Conservation (phyloP, 208 protist species). For the Trypanosoma brucei region DNA sequence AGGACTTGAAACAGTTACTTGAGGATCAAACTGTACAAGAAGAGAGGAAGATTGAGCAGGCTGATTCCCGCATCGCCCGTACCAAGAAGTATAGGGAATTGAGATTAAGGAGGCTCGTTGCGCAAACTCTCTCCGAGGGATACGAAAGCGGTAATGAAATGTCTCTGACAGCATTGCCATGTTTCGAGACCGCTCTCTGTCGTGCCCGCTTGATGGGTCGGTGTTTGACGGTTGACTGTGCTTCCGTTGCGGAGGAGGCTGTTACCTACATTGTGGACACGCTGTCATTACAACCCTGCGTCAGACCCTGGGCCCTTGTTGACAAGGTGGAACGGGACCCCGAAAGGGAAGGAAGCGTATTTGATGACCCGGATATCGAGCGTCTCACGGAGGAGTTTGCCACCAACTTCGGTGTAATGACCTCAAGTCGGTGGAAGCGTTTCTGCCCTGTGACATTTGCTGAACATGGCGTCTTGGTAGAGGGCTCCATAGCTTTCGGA, state of each 20-base stretch:
- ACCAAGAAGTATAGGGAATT: conserved; percentile 32
- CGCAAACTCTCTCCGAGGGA: conserved; percentile 1
- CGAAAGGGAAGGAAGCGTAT: not conserved
- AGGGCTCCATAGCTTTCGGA: conserved; percentile 57
- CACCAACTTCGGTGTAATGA: conserved; percentile 17
- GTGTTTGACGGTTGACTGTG: conserved; percentile 26
- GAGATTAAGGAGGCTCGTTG: conserved; percentile 13
- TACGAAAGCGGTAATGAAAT: conserved; percentile 1
- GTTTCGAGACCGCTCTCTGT: conserved; percentile 22
- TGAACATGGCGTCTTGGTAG: conserved; percentile 64
- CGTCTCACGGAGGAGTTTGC: conserved; percentile 35
- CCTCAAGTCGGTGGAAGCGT: conserved; percentile 57
- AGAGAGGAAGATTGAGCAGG: conserved; percentile 4
- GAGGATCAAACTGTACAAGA: conserved; percentile 26
- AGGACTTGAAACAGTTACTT: conserved; percentile 34
- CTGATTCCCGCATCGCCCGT: conserved; percentile 1
- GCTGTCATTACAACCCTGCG: conserved; percentile 39
- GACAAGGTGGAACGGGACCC: not conserved
- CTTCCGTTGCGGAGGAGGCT: conserved; percentile 32
- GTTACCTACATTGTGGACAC: conserved; percentile 42
- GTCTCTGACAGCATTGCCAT: conserved; percentile 13
- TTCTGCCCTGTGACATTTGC: conserved; percentile 81
- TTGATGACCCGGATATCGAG: conserved; percentile 35
- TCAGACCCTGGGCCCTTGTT: conserved; percentile 21
- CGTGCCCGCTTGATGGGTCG: conserved; percentile 17